A percentile compares a stretch with the other conserved stretches of the same genome.
Evolutionary conservation across 768 basidiomycete genomes (phyloP).

Genomic region (Termitomyces sp.): DNA sequence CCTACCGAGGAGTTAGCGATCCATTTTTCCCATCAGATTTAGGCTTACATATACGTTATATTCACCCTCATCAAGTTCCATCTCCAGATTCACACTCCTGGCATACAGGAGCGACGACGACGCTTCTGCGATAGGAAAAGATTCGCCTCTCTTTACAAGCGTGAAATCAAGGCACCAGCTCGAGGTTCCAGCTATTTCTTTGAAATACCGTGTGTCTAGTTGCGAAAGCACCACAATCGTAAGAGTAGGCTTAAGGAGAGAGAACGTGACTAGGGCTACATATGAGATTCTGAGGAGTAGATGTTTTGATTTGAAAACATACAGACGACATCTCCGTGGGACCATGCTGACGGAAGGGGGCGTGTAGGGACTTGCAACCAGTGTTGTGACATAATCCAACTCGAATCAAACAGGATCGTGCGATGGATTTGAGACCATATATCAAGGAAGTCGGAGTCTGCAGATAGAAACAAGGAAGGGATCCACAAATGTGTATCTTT

Average conservation of each 20-base stretch:
- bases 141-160: constrained; percentile 42
- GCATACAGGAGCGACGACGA: constrained; percentile 29
- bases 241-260: constrained; percentile 30
- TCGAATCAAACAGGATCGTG: constrained; percentile 42
- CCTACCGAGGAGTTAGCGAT: constrained; percentile 12
- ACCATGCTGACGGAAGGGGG: constrained; percentile 44
- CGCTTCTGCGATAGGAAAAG: constrained; percentile 30
- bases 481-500: not conserved
- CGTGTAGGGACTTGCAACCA: constrained; percentile 41
- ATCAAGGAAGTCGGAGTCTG: constrained; percentile 43
- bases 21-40: not conserved
- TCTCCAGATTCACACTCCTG: constrained; percentile 37
- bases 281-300: not conserved
- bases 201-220: constrained; percentile 44
- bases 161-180: constrained; percentile 46
- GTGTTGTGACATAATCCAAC: constrained; percentile 45
- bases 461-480: not conserved
- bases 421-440: constrained; percentile 44
- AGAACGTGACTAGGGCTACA: constrained; percentile 34
- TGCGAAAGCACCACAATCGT: constrained; percentile 51
- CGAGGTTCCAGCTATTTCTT: constrained; percentile 37
- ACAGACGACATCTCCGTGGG: constrained; percentile 52
- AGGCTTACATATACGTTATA: constrained; percentile 38
- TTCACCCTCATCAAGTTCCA: constrained; percentile 34
- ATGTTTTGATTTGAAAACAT: constrained; percentile 13